Conservation (phyloP, 768 basidiomycete species). For the Lentinula raphanica region DNA sequence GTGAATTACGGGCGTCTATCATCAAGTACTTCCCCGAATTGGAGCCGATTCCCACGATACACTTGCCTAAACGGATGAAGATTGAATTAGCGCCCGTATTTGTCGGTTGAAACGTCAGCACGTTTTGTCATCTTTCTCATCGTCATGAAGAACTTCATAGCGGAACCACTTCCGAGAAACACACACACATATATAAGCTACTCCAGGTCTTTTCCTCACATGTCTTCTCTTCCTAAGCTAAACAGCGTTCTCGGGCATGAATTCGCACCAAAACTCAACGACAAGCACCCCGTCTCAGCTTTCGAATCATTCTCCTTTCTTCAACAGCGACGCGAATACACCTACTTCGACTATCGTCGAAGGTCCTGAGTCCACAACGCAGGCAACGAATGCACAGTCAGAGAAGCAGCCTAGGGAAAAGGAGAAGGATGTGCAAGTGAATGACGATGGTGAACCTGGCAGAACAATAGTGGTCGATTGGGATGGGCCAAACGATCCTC, state of each 20-base stretch:
- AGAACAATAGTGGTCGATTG: slow-evolving; percentile 42
- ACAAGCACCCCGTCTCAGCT: neutral
- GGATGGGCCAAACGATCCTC: slow-evolving; percentile 56
- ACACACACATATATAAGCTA: neutral
- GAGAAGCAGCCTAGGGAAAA: neutral
- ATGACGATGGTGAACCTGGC: neutral
- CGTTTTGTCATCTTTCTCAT: neutral
- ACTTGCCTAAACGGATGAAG: neutral
- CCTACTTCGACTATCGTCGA: neutral
- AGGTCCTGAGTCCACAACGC: neutral
- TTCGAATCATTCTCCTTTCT: neutral
- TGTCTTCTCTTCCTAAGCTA: neutral
- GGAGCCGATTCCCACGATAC: neutral
- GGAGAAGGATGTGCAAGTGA: neutral
- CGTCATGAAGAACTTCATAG: neutral
- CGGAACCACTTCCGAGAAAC: neutral
- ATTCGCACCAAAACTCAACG: neutral
- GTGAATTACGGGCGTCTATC: no score
- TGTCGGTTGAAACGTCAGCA: neutral
- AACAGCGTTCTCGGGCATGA: neutral
- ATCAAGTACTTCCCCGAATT: no score
- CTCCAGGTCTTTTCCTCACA: neutral
- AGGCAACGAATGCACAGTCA: neutral
- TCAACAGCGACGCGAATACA: neutral
- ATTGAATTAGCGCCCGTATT: neutral